Evolutionary conservation across 257 asterid genomes (phyloP), one percentile per base, ranked within the genome.

Genomic region (Ballota nigra): DNA sequence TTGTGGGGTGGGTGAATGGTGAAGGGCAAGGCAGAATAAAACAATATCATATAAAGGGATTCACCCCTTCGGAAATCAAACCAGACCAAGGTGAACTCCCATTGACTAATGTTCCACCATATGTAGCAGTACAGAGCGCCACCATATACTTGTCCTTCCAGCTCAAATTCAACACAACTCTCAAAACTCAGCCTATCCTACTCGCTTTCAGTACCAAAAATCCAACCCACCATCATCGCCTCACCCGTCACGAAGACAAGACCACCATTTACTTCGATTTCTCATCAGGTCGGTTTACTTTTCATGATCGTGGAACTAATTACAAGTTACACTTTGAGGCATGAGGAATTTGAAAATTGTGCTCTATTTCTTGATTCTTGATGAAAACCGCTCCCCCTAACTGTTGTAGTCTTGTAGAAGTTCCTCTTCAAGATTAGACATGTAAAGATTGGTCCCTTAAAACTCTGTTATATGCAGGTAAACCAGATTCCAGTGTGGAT

Each of bases 131-230:
- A 43, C 76, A 82, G 53, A 89, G 83, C 6, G 96, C 92, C 19
- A 75, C 89, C 0, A 86, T 88, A 19, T 91, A 87, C 89, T 66
- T 91, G 68, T 95, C 97, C 0, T 94, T 91, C 82, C 97, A 94
- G 83, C 43, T 91, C 73, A 86, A 89, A 33, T 91, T 60, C 83
- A 82, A 87, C 76, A 60, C 67, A 6, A 79, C 78, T 22, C 90
- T 88, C 72, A 81, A 76, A 43, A 80, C 73, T 16, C 97, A 94
- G 84, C 90, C 96, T 9, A 64, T 94, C 78, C 75, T 91, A 33
- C 65, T 94, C 59, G 97, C 97, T 38, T 91, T 87, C 82, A 80
- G 92, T 68, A 80, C 87, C 71, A 86, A 76, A 62, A 81, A 78
- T 59, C 99, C 99, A 2, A 41, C 49, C 3, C 88, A 85, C 79